Evolutionary conservation across 2,329 filamentous ascomycete genomes (phyloP).

Genomic region (Fusarium sp.): DNA sequence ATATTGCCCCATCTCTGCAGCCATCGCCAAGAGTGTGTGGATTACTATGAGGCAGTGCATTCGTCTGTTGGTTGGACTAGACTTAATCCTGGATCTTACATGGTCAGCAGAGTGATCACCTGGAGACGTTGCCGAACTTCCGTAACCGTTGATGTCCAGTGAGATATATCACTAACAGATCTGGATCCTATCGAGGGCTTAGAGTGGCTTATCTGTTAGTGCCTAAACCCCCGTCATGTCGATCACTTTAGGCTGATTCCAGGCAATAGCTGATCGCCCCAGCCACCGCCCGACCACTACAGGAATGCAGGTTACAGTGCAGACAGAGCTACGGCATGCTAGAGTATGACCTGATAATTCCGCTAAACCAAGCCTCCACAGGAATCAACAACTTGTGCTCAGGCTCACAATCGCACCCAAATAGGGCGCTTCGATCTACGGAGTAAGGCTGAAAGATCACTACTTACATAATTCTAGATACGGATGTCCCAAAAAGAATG

Average conservation of each 20-base stretch:
- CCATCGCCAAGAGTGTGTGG: not conserved
- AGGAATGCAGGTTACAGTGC: not conserved
- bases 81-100: not conserved
- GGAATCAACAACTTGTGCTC: not conserved
- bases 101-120: conserved; percentile 12
- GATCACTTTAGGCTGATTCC: not conserved
- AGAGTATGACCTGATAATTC: not conserved
- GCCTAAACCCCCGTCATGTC: fast-evolving
- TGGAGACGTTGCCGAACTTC: conserved; percentile 22
- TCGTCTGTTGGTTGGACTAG: not conserved
- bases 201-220: not conserved
- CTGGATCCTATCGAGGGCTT: fast-evolving
- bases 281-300: not conserved
- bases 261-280: not conserved
- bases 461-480: not conserved
- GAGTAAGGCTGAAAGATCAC: not conserved
- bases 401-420: not conserved
- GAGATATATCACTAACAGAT: not conserved
- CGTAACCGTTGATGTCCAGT: not conserved
- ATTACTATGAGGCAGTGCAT: conserved; percentile 15
- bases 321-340: not conserved
- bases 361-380: not conserved
- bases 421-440: not conserved
- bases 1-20: not conserved
- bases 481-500: not conserved